Base-by-base conservation (phyloP, 1,284 basidiomycete genomes). In the Austroboletus niveus region DNA sequence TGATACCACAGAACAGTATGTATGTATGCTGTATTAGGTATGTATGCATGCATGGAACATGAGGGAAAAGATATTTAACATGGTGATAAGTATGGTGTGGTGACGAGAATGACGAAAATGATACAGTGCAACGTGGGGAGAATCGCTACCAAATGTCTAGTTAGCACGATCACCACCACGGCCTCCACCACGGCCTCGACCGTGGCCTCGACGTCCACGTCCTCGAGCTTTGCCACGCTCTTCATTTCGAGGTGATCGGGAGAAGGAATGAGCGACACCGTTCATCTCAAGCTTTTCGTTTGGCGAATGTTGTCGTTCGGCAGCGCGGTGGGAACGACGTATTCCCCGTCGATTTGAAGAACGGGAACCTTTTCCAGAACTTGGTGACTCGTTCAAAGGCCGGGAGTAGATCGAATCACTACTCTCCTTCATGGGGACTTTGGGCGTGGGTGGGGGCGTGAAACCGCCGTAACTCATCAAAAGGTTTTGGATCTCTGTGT, bases 381-480 rank as follows among this genome's bases (percentile, higher is more conserved):
- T 34, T 22, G 43, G 42, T 8, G 42, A 45, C 44, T 48, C 40
- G 12, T 32, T 27, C 22, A 20, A 3, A 29, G 48, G 53, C 15
- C 47, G 47, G 3, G 27, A 31, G 30, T 31, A 5, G 17, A 32
- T 46, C 35, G 39, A 39, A 31, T 57, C 53, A 41, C 49, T 50
- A 36, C 38, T 42, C 41, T 57, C 58, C 31, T 58, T 45, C 17
- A 42, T 42, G 32, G 56, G 54, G 15, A 60, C 63, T 51, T 62
- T 65, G 31, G 77, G 75, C 15, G 75, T 72, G 34, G 72, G 60
- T 45, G 79, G 75, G 45, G 74, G 75, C 1, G 75, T 75, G 60
- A 80, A 78, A 10, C 73, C 73, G 31, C 82, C 81, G 58, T 73
- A 83, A 35, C 69, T 74, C 66, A 74, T 75, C 49, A 87, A 63